Evolutionary conservation across 345 rosid species (phyloP).

Genomic region (Eucalyptus pauciflora): DNA sequence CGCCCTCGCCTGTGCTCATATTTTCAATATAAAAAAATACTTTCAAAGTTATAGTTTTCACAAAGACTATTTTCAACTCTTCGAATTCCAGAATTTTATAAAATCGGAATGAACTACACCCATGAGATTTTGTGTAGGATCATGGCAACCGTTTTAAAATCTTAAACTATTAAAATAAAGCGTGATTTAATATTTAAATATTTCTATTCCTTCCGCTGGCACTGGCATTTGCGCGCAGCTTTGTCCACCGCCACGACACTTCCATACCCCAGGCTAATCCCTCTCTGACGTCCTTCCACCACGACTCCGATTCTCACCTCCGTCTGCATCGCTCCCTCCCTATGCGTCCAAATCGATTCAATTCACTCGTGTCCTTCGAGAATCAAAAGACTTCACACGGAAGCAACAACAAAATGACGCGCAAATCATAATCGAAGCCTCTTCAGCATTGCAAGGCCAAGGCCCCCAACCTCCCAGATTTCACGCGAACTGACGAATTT

Average conservation of each 20-base stretch:
- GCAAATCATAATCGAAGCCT: not conserved
- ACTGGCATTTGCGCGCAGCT: conserved; percentile 14
- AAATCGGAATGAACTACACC: too few relatives aligned
- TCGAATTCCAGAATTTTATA: too few relatives aligned
- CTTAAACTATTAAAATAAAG: accelerated
- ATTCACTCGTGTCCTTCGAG: not conserved
- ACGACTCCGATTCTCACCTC: conserved; percentile 69
- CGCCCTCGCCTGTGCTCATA: not conserved
- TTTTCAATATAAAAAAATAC: too few relatives aligned
- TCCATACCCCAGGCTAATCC: conserved; percentile 32
- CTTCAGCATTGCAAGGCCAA: not conserved
- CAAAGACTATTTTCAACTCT: too few relatives aligned
- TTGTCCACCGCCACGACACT: conserved; percentile 29
- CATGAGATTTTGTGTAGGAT: too few relatives aligned
- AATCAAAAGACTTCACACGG: not conserved
- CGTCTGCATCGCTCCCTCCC: conserved; percentile 55
- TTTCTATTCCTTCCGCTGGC: not conserved
- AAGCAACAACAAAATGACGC: not conserved
- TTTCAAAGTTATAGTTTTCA: too few relatives aligned
- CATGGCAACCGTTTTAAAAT: too few relatives aligned
- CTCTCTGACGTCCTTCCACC: conserved; percentile 28
- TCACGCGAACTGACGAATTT: not conserved
- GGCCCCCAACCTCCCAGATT: not conserved
- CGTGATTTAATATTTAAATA: too few relatives aligned
- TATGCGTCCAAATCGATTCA: not conserved